phyloP scores from a whole-genome alignment of 2,329 filamentous ascomycete species.

The Diaporthe aspalathi region DNA sequence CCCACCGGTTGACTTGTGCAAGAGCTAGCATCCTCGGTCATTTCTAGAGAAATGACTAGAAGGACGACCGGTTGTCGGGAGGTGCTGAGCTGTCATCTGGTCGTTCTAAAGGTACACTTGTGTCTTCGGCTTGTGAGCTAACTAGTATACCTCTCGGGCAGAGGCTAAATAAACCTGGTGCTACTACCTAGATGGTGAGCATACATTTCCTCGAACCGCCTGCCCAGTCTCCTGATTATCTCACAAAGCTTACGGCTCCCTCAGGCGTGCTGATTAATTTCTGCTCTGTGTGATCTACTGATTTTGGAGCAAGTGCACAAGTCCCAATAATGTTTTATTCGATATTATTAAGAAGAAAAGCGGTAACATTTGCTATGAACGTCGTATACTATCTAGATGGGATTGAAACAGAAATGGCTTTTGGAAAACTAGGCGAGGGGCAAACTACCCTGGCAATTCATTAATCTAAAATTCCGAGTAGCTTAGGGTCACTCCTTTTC shows the following conservation, averaged over 20 bases:
- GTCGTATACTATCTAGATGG: not conserved
- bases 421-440: too few relatives aligned
- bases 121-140: not conserved
- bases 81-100: not conserved
- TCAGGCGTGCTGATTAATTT: not conserved
- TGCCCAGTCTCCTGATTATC: not conserved
- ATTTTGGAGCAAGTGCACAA: not conserved
- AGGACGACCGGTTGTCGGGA: too few relatives aligned
- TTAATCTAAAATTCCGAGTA: not conserved
- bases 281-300: not conserved
- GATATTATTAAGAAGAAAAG: not conserved
- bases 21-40: not conserved
- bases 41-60: not conserved
- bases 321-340: not conserved
- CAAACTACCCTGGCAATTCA: not conserved
- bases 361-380: not conserved
- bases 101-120: too few relatives aligned
- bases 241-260: not conserved
- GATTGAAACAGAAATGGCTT: too few relatives aligned
- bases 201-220: too few relatives aligned
- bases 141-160: too few relatives aligned
- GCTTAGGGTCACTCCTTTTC: constrained; percentile 55
- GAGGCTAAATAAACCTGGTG: not conserved
- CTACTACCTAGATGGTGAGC: too few relatives aligned
- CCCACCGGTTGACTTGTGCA: not conserved